Evolutionary conservation across 306 rosid genomes (phyloP).

Genomic region (Crotalaria pallida): DNA sequence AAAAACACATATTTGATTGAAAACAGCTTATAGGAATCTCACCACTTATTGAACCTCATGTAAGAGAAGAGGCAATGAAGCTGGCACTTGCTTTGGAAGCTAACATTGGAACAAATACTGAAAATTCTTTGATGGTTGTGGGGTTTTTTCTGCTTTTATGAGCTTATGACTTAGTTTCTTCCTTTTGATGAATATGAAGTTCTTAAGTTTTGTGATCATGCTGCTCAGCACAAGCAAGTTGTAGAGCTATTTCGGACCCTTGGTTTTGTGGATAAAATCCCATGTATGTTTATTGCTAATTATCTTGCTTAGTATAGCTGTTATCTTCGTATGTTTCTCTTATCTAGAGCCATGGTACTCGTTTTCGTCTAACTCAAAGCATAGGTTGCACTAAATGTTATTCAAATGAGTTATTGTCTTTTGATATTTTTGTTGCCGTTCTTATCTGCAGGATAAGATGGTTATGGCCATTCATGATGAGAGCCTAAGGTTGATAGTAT

Average conservation of each 20-base stretch:
- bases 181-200: slow-evolving; percentile 34
- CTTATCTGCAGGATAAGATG: neutral
- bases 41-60: slow-evolving; percentile 32
- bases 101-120: slow-evolving; percentile 15
- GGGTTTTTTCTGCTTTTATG: slow-evolving; percentile 44
- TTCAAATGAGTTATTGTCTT: neutral
- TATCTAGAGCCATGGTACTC: neutral
- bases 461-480: neutral
- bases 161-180: slow-evolving; percentile 37
- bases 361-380: neutral
- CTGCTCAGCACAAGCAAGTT: slow-evolving; percentile 39
- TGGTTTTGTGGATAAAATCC: slow-evolving; percentile 37
- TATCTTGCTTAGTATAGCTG: neutral
- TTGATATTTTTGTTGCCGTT: neutral
- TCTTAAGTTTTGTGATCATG: slow-evolving; percentile 38
- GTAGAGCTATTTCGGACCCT: slow-evolving; percentile 29
- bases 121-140: slow-evolving; percentile 36
- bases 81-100: slow-evolving; percentile 44
- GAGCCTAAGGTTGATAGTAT: neutral
- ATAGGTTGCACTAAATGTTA: neutral
- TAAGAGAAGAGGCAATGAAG: slow-evolving; percentile 42
- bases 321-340: neutral
- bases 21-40: slow-evolving; percentile 36
- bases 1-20: slow-evolving; percentile 18
- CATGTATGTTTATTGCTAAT: slow-evolving; percentile 37